Percentiles rank a stretch among this genome's conserved stretches.
Conservation (phyloP, 2,329 filamentous ascomycete species). For the Cladophialophora bantiana region DNA sequence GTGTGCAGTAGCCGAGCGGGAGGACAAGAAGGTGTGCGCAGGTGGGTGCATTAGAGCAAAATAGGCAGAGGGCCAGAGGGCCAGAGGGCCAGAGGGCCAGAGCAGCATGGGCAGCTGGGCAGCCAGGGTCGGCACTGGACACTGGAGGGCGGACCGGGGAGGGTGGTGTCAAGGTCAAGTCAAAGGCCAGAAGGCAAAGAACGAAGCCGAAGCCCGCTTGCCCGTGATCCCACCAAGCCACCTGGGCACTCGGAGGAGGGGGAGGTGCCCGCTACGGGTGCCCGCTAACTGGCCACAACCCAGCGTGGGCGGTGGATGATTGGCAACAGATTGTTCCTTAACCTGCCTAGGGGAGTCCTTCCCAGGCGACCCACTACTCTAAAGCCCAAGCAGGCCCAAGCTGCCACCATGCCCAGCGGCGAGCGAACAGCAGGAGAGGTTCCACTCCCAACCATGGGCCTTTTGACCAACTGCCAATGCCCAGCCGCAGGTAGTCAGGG, state of each 20-base stretch:
- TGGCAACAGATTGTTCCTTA: conserved; percentile 27
- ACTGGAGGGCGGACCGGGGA: conserved; percentile 4
- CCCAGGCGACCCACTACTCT: conserved; percentile 11
- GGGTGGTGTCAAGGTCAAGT: conserved; percentile 9
- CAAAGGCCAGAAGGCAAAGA: conserved; percentile 19
- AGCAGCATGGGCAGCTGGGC: conserved; percentile 3
- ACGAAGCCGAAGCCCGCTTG: conserved; percentile 21
- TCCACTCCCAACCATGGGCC: conserved; percentile 16
- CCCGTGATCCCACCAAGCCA: conserved; percentile 20
- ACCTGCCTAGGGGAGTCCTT: conserved; percentile 19
- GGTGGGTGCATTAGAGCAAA: conserved; percentile 39
- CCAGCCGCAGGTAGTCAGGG: conserved; percentile 6
- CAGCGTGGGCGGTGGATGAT: conserved; percentile 18
- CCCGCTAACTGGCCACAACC: conserved; percentile 15
- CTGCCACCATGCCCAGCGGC: no score
- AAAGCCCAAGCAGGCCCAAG: neutral
- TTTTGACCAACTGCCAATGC: neutral
- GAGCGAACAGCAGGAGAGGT: neutral
- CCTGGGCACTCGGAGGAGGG: conserved; percentile 6
- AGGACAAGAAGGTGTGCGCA: conserved; percentile 35
- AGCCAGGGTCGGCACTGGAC: no score
- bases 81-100: conserved; percentile 10
- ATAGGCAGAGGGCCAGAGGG: conserved; percentile 20
- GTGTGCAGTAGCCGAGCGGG: conserved; percentile 39
- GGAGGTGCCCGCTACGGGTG: neutral